These are phyloP conservation scores for Fusarium foetens DNA, from an alignment of 2,329 filamentous ascomycete genomes.

Conservation along the genomic window DNA sequence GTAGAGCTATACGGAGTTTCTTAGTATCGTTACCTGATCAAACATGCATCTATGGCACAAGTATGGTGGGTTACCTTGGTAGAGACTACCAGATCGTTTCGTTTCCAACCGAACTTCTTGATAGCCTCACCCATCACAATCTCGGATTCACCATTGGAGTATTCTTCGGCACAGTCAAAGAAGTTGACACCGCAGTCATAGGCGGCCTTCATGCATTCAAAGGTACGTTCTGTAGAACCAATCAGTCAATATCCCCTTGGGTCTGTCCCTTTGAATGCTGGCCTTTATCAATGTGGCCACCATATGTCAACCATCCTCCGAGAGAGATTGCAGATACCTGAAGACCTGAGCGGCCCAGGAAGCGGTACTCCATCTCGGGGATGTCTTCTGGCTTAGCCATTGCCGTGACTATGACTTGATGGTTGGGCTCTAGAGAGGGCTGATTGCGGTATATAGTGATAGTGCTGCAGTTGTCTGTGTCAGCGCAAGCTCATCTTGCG, in stretches of 20 bases:
- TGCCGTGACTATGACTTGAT: conserved; percentile 19
- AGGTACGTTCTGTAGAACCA: conserved; percentile 54
- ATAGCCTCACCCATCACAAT: conserved; percentile 70
- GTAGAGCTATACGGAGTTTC: conserved; percentile 62
- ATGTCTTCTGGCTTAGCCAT: conserved; percentile 56
- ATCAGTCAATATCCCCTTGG: conserved; percentile 4
- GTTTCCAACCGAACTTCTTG: conserved; percentile 68
- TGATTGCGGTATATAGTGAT: neutral
- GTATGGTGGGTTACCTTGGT: conserved; percentile 60
- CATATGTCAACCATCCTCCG: conserved; percentile 79
- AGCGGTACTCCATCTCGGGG: conserved; percentile 75
- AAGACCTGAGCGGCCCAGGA: conserved; percentile 75
- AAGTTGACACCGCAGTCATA: conserved; percentile 71
- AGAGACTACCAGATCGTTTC: conserved; percentile 69
- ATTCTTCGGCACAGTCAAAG: conserved; percentile 70
- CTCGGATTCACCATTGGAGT: conserved; percentile 69
- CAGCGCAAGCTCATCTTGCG: neutral
- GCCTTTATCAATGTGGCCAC: conserved; percentile 75
- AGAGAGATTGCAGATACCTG: conserved; percentile 81
- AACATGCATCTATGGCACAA: neutral
- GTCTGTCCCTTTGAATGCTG: conserved; percentile 33
- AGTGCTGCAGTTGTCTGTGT: neutral
- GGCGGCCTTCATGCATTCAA: conserved; percentile 69
- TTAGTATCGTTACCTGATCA: neutral
- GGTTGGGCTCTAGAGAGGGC: neutral